These are phyloP conservation scores for Candida odintsovae DNA, from an alignment of 805 yeast species.

Conservation along the genomic window DNA sequence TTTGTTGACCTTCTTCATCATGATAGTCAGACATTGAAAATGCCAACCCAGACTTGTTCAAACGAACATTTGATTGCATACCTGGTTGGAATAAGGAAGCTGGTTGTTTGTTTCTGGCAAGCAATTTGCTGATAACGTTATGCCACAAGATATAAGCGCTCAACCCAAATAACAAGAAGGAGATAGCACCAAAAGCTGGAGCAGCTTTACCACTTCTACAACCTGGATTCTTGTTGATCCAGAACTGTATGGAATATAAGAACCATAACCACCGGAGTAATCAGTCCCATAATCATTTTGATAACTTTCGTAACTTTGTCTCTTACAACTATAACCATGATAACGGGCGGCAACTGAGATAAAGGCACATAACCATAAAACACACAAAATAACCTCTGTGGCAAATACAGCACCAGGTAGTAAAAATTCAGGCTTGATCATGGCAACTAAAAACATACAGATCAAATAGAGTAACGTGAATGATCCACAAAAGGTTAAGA, in stretches of 20 bases:
- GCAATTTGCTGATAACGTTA: slow-evolving; percentile 23
- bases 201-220: slow-evolving; percentile 27
- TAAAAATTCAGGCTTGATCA: slow-evolving; percentile 16
- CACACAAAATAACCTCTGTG: slow-evolving; percentile 23
- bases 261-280: slow-evolving; percentile 13
- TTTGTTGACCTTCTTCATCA: slow-evolving; percentile 1
- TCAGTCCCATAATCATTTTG: slow-evolving; percentile 10
- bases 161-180: slow-evolving; percentile 24
- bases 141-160: slow-evolving; percentile 20
- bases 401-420: slow-evolving; percentile 23
- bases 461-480: slow-evolving; percentile 26
- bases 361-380: slow-evolving; percentile 30
- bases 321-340: slow-evolving; percentile 25
- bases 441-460: slow-evolving; percentile 15
- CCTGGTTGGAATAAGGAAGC: slow-evolving; percentile 7
- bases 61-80: background rate
- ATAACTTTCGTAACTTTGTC: slow-evolving; percentile 8
- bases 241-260: slow-evolving; percentile 10
- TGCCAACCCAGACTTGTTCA: slow-evolving; percentile 8
- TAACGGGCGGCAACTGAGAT: slow-evolving; percentile 28
- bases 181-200: slow-evolving; percentile 28
- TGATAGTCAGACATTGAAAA: slow-evolving; percentile 3
- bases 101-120: background rate
- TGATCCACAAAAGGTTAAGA: slow-evolving; percentile 25
- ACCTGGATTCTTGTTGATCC: slow-evolving; percentile 12